Base-by-base conservation (phyloP, 2,329 filamentous ascomycete genomes). In the Parastagonospora avenae region DNA sequence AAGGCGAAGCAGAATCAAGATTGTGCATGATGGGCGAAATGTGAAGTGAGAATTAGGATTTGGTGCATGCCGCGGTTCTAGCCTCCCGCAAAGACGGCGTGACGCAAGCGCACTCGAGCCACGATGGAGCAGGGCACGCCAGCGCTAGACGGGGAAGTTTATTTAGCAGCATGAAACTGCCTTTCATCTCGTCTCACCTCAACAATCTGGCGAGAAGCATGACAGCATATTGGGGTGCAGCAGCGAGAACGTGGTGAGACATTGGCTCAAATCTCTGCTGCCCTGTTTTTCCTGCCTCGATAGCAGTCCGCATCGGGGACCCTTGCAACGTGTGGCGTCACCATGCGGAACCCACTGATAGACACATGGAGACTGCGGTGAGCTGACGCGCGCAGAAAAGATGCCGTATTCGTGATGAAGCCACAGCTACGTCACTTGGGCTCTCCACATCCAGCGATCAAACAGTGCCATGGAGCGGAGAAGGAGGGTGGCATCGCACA, bases 381-480 rank as follows among this genome's bases (percentile, higher is more conserved):
- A 16, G 14, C 8, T 36, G 33, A 16, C 27, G 27, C 10, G 31
- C 11, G 6, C 33, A 14, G 19, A 10, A 16, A 38, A 16, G 8
- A 16, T 19, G 14, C 16, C 14, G 10, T 16, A 14, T 16, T 38
- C 35, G 32, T 30, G 30, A 31, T 37, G 45, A 39, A 45, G 44
- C 45, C 48, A 55, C 38, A 33, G 43, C 44, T 57, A 57, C 50
- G 54, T 57, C 54, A 57, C 36, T 43, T 27, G 39, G 39, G 39
- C 24, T 41, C 24, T 11, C 14, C 27, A 27, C 15, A 27, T 38
- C 27, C 39, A 39, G 4, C 19, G 11, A n/a, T 4, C 19, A 14
- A 9, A 28, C 32, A 15, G 28, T 40, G 29, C 32, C 40, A 38
- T 36, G 39, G 33, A 37, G 46, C 40, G 46, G 40, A 49, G 46